These are phyloP conservation scores for Saccharomycopsis sp. DNA, from an alignment of 805 yeast species.

Conservation along the genomic window DNA sequence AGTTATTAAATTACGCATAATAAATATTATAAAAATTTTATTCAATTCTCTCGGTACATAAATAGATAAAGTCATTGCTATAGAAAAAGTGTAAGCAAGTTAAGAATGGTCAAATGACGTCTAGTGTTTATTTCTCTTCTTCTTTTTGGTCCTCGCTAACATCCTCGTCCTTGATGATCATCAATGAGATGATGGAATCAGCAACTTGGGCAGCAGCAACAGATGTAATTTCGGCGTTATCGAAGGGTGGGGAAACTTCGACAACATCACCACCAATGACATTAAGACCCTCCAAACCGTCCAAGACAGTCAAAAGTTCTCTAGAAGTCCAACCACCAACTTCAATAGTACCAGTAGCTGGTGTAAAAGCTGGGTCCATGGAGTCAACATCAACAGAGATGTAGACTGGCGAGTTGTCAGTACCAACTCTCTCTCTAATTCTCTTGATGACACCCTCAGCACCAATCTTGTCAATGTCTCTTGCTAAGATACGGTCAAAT, in stretches of 20 bases:
- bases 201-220: conserved; percentile 61
- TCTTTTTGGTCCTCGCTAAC: neutral
- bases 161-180: conserved; percentile 29
- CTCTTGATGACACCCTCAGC: conserved; percentile 31
- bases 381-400: conserved; percentile 46
- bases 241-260: conserved; percentile 56
- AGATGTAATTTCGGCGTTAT: conserved; percentile 53
- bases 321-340: conserved; percentile 47
- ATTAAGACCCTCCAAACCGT: conserved; percentile 39
- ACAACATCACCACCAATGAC: conserved; percentile 48
- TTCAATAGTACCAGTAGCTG: conserved; percentile 50
- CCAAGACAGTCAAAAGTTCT: conserved; percentile 38
- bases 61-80: too few species aligned
- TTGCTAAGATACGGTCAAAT: conserved; percentile 39
- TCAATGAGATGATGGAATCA: conserved; percentile 39
- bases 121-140: neutral
- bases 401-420: conserved; percentile 40
- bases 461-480: conserved; percentile 42
- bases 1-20: too few species aligned
- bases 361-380: conserved; percentile 46
- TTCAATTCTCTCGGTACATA: too few species aligned
- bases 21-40: too few species aligned
- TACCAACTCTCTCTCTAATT: conserved; percentile 33
- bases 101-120: too few species aligned
- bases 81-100: neutral